Conservation (phyloP, 306 rosid genomes). For the Casuarina cunninghamiana region DNA sequence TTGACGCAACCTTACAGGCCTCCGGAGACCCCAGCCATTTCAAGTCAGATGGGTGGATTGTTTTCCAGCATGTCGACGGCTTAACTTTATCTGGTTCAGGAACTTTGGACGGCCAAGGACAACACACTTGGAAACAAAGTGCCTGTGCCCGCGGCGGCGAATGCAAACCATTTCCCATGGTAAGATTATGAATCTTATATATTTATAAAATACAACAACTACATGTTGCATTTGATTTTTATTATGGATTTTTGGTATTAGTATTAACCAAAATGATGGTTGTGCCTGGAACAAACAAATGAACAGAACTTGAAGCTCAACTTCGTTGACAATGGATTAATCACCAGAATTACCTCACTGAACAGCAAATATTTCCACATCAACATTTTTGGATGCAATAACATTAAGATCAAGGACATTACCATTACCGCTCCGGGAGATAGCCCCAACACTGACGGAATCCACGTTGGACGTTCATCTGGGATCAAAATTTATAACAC, state of each 20-base stretch:
- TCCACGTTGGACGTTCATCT: conserved; percentile 22
- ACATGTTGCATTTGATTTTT: too few relatives aligned
- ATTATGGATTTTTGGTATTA: too few relatives aligned
- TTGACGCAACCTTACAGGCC: conserved; percentile 26
- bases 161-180: too few relatives aligned
- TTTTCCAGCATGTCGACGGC: conserved; percentile 19
- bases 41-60: conserved; percentile 12
- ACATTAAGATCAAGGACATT: conserved; percentile 10
- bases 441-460: conserved; percentile 32
- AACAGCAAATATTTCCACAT: conserved; percentile 30
- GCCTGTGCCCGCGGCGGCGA: background rate
- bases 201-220: too few relatives aligned
- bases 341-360: conserved; percentile 6
- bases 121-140: conserved; percentile 22
- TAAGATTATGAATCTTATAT: too few relatives aligned
- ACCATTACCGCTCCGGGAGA: conserved; percentile 22
- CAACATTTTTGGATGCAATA: conserved; percentile 8
- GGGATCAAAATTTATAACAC: conserved; percentile 8
- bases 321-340: background rate
- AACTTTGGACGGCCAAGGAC: conserved; percentile 35
- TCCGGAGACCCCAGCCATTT: conserved; percentile 8
- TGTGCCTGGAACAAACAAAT: too few relatives aligned
- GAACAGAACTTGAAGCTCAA: conserved; percentile 8
- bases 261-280: too few relatives aligned
- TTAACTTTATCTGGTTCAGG: conserved; percentile 25